These are phyloP conservation scores for Diaporthe nobilis DNA, from an alignment of 2,329 filamentous ascomycete species.

Conservation along the genomic window DNA sequence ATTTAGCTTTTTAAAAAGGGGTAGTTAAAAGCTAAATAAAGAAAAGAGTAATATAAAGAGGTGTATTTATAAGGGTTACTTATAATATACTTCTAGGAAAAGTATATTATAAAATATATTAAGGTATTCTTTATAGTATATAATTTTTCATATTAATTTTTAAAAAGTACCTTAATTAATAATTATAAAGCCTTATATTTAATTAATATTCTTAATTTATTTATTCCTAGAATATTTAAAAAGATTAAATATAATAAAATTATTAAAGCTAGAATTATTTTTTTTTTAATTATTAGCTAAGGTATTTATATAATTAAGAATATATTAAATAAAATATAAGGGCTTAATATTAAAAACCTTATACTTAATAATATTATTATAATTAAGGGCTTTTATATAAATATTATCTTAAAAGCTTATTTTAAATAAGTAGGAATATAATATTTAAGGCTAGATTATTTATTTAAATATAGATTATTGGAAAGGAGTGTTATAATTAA, in stretches of 20 bases:
- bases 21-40: too few species aligned
- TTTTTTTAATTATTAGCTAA: not conserved
- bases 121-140: not conserved
- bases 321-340: not conserved
- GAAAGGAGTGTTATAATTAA: not conserved
- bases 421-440: not conserved
- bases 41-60: too few species aligned
- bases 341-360: not conserved
- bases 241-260: not conserved
- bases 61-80: too few species aligned
- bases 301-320: not conserved
- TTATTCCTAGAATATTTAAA: not conserved
- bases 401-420: constrained; percentile 1
- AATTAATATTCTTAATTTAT: not conserved
- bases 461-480: not conserved
- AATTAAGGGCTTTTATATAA: not conserved
- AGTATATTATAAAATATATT: too few species aligned
- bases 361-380: not conserved
- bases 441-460: not conserved
- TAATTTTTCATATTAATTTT: not conserved
- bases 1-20: too few species aligned
- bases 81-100: too few species aligned
- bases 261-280: not conserved
- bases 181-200: not conserved
- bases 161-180: not conserved